Evolutionary conservation across 2,329 filamentous ascomycete genomes (phyloP), one percentile per base, ranked within the genome.

Genomic region (Berkeleyomyces basicola): DNA sequence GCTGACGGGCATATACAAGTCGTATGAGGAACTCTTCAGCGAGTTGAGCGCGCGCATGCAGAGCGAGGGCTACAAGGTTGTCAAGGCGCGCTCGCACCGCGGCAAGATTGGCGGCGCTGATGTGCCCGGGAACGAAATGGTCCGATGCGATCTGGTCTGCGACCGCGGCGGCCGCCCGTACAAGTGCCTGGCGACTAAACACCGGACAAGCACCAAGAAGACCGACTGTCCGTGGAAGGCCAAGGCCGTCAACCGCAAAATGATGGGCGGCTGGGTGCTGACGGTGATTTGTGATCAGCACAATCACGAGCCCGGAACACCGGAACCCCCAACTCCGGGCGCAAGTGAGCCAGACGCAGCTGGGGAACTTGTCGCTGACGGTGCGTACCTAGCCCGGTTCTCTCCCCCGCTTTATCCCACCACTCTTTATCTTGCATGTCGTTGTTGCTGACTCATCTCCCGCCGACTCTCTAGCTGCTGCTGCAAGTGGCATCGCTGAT

Each of bases 211-310:
- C 33, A 77, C 75, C 6, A 77, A 77, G 67, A 77, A 77, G 69
- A 77, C 74, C 0, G 72, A 74, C 58, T 77, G 75, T 33, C 75
- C 74, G 3, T 77, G 75, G 75, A 75, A 75, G 65, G 75, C 74
- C 39, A 77, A 76, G 65, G 74, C 74, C 0, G 75, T 76, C 6
- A 71, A 76, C 60, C 73, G 74, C 7, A 77, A 76, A 68, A 70
- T 72, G 9, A 70, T 74, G 63, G 74, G 74, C 3, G 75, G 74
- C 44, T 77, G 75, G 75, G 72, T 76, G n/a, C 65, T 77, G 66
- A 77, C 74, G 2, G 70, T 77, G 46, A 72, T 71, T 51, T 77
- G 75, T 67, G 72, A 76, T 63, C 70, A 74, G 66, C 75, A 77
- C 66, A 77, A 77, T 64, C 75, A 77, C 65, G 74, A 75, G 65